Evolutionary conservation across 2,329 filamentous ascomycete species (phyloP).

Genomic region (Penicillium sp.): DNA sequence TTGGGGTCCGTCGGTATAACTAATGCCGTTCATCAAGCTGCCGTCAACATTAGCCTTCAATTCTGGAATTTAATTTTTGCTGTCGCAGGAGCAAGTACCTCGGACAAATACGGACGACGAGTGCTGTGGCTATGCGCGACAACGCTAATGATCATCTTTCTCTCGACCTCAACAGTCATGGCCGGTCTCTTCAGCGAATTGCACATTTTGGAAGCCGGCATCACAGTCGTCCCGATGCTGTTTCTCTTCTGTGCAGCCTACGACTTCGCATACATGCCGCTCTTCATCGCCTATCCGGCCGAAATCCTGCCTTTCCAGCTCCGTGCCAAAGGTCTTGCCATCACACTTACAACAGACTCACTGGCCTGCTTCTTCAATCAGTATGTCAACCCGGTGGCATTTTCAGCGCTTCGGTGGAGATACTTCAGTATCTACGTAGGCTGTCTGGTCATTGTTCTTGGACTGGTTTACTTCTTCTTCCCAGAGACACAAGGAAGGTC

Average conservation of each 20-base stretch:
- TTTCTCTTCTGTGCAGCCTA: slow-evolving; percentile 24
- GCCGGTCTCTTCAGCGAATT: slow-evolving; percentile 21
- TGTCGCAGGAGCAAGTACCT: slow-evolving; percentile 17
- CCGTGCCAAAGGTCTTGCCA: slow-evolving; percentile 26
- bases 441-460: slow-evolving; percentile 34
- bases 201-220: slow-evolving; percentile 22
- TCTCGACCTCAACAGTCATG: slow-evolving; percentile 20
- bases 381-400: slow-evolving; percentile 46
- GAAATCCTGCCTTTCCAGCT: slow-evolving; percentile 26
- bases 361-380: slow-evolving; percentile 39
- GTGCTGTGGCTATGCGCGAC: slow-evolving; percentile 19
- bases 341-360: slow-evolving; percentile 27
- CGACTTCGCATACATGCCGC: slow-evolving; percentile 24
- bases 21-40: slow-evolving; percentile 27
- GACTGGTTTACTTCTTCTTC: slow-evolving; percentile 43
- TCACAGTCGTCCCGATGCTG: slow-evolving; percentile 32
- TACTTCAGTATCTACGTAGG: slow-evolving; percentile 46
- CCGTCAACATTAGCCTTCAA: slow-evolving; percentile 29
- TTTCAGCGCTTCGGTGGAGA: slow-evolving; percentile 41
- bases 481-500: slow-evolving; percentile 23
- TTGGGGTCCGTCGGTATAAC: slow-evolving; percentile 37
- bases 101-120: slow-evolving; percentile 15
- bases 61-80: slow-evolving; percentile 31
- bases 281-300: slow-evolving; percentile 25
- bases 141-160: slow-evolving; percentile 20